A percentile compares a stretch with the other conserved stretches of the same genome.
Evolutionary conservation across 208 protist genomes (phyloP).

Genomic region (Novymonas esmeraldas): DNA sequence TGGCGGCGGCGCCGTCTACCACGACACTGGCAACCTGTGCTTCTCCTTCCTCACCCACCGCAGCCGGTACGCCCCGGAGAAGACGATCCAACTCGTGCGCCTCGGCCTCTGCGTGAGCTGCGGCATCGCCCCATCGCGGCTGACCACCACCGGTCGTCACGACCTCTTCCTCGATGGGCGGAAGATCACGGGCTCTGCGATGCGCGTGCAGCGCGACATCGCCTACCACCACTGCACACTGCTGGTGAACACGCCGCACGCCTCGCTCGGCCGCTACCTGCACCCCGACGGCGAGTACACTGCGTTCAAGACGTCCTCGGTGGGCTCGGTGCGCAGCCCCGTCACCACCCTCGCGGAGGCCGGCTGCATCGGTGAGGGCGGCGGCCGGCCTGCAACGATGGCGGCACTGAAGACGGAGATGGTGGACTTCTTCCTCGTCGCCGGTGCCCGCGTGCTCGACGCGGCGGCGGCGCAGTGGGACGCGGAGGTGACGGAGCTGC

Average conservation of each 20-base stretch:
- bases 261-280: constrained; percentile 54
- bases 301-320: constrained; percentile 50
- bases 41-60: constrained; percentile 85
- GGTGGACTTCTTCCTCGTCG: constrained; percentile 46
- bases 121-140: constrained; percentile 36
- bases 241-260: constrained; percentile 53
- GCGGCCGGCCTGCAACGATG: constrained; percentile 14
- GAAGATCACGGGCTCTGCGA: constrained; percentile 90
- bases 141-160: constrained; percentile 73
- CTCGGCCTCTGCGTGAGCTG: constrained; percentile 45
- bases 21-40: constrained; percentile 83
- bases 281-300: constrained; percentile 54
- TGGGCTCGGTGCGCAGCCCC: constrained; percentile 68
- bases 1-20: constrained; percentile 86
- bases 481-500: constrained; percentile 6
- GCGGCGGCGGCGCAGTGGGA: constrained; percentile 40
- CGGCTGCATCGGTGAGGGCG: constrained; percentile 3
- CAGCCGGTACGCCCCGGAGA: constrained; percentile 65
- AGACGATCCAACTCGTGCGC: constrained; percentile 74
- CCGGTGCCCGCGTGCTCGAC: constrained; percentile 32
- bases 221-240: constrained; percentile 90
- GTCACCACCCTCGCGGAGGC: constrained; percentile 68
- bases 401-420: constrained; percentile 21
- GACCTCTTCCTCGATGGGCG: constrained; percentile 84
- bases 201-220: constrained; percentile 86